Base-by-base conservation (phyloP, 352 stramenopile species). In the Globisporangium nunn region DNA sequence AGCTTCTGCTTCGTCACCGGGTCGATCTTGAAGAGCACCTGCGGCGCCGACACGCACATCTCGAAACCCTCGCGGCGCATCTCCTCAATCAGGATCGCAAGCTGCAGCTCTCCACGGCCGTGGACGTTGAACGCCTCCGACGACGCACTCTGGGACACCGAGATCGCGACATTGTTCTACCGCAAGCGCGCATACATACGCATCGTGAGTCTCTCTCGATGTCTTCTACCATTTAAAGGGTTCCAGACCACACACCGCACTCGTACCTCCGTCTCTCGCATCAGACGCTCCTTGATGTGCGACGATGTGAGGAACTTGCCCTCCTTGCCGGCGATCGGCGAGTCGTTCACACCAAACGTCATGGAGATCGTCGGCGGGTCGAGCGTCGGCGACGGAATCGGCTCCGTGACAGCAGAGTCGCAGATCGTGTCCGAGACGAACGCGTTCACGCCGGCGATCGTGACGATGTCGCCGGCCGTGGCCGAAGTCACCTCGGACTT, bases 1-100 rank as follows among this genome's bases (percentile, higher is more conserved):
- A 93, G 59, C 54, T 85, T 90, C 54, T 92, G 70, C 45, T 93
- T 95, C 46, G 91, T 96, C 37, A 95, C 85, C 6, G 76, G 66
- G 62, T 81, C 87, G 10, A 67, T 87, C 58, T 91, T 87, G 58
- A 97, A 98, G 15, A 99, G 72, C 54, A 99, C 97, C 54, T 95
- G 87, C 15, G 97, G 97, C 40, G 96, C 96, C 23, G 93, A 98
- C 49, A 99, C 96, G 45, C 92, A 96, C 72, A 99, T 95, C 78
- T 99, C 97, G 56, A 97, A 99, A 10, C 97, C 97, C 72, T 99
- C 96, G 45, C 97, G 87, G 56, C 97, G 80, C 96, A 99, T 99
- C 69, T 98, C 95, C 68, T 99, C 97, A 41, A 99, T 98, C 47
- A 99, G 73, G 66, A 99, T 99, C 53, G 96, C 96, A 15, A 99